Conservation (phyloP, 495 filamentous ascomycete genomes). For the Hypomontagnella submonticulosa region DNA sequence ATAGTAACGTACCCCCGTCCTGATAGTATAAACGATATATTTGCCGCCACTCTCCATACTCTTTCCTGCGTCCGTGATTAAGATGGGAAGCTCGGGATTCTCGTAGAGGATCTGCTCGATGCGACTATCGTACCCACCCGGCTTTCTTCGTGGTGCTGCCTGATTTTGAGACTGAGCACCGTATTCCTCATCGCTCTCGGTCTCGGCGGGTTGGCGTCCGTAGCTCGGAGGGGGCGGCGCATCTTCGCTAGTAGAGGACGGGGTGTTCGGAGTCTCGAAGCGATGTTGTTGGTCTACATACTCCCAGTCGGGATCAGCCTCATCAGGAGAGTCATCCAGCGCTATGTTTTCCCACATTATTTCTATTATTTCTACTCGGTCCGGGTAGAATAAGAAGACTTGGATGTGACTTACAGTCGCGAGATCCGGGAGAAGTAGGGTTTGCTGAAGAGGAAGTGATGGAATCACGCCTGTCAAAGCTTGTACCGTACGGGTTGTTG, state of each 20-base stretch:
- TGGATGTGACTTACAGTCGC: constrained; percentile 55
- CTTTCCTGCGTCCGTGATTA: constrained; percentile 95
- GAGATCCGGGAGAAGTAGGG: constrained; percentile 69
- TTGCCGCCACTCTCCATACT: constrained; percentile 87
- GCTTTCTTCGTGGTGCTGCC: constrained; percentile 69
- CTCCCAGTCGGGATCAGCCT: constrained; percentile 59
- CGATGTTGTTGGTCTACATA: constrained; percentile 53
- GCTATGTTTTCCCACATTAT: constrained; percentile 52
- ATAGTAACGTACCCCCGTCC: constrained; percentile 78
- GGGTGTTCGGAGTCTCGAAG: constrained; percentile 56
- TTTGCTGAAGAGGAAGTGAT: constrained; percentile 76
- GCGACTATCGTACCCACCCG: constrained; percentile 89
- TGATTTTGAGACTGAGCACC: constrained; percentile 68
- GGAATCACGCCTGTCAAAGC: constrained; percentile 85
- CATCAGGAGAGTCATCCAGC: constrained; percentile 46
- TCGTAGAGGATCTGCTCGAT: constrained; percentile 98
- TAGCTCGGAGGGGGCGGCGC: constrained; percentile 45
- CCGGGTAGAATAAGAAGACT: constrained; percentile 12
- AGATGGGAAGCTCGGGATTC: constrained; percentile 85
- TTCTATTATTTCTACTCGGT: constrained; percentile 46
- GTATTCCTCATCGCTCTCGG: constrained; percentile 61
- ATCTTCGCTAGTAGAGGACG: constrained; percentile 59
- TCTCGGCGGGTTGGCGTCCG: constrained; percentile 44
- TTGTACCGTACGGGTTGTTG: constrained; percentile 89
- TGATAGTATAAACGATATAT: constrained; percentile 96